Percentiles rank a stretch among this genome's conserved stretches.
Conservation (phyloP, 2,329 filamentous ascomycete genomes). For the Penicillium aurantiogriseum region DNA sequence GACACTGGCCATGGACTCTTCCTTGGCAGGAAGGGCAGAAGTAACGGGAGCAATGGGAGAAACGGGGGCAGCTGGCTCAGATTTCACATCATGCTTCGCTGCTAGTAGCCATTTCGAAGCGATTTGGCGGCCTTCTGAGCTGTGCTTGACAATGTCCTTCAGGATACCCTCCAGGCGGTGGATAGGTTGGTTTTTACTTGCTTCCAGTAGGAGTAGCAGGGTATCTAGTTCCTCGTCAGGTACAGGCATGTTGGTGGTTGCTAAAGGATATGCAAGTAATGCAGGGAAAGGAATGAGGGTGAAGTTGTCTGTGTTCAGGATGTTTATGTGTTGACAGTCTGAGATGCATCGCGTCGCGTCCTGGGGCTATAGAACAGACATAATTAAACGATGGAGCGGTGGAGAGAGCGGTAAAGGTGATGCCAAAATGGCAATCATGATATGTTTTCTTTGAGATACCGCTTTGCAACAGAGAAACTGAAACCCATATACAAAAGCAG, state of each 20-base stretch:
- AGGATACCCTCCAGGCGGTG: background rate
- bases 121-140: background rate
- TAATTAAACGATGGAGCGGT: background rate
- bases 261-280: background rate
- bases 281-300: background rate
- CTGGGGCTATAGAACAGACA: background rate
- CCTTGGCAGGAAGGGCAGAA: background rate
- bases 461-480: background rate
- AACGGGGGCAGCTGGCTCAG: background rate
- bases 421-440: background rate
- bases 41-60: background rate
- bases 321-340: background rate
- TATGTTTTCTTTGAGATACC: background rate
- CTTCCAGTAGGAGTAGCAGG: background rate
- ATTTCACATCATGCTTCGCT: background rate
- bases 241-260: background rate
- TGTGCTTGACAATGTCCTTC: background rate
- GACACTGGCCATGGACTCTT: background rate
- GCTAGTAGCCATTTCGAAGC: background rate
- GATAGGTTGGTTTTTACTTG: background rate
- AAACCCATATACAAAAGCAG: background rate
- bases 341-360: background rate
- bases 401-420: background rate
- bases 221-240: background rate
- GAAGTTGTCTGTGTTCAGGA: too few relatives aligned